Evolutionary conservation across 495 filamentous ascomycete species (phyloP).

Genomic region (Evernia prunastri): DNA sequence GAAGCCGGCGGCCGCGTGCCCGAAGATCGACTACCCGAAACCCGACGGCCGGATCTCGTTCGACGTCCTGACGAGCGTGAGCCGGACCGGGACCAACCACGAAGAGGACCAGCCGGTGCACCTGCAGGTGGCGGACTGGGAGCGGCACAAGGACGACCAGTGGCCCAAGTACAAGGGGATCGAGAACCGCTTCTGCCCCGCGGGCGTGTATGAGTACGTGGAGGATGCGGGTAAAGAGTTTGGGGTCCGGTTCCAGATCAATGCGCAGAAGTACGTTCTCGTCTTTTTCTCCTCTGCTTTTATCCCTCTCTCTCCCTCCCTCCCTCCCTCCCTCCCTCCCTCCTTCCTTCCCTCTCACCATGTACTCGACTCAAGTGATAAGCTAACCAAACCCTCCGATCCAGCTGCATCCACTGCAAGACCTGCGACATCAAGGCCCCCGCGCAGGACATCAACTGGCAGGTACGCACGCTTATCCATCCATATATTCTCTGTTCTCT

Average conservation of each 20-base stretch:
- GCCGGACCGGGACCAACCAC: slow-evolving; percentile 93
- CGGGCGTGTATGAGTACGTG: slow-evolving; percentile 96
- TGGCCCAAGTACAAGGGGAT: slow-evolving; percentile 87
- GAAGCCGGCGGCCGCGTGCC: slow-evolving; percentile 66
- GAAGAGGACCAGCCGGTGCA: slow-evolving; percentile 98
- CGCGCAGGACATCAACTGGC: slow-evolving; percentile 94
- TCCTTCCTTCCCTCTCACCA: background rate
- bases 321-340: slow-evolving; percentile 1
- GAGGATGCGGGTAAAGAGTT: slow-evolving; percentile 77
- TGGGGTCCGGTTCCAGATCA: slow-evolving; percentile 95
- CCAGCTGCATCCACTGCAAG: slow-evolving; percentile 97
- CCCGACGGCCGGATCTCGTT: slow-evolving; percentile 91
- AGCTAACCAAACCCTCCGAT: too few species aligned
- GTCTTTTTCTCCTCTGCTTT: slow-evolving; percentile 4
- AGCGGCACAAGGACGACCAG: slow-evolving; percentile 71
- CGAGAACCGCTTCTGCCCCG: slow-evolving; percentile 99
- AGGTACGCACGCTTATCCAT: too few species aligned
- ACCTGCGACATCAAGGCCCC: slow-evolving; percentile 99
- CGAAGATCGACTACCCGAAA: slow-evolving; percentile 62
- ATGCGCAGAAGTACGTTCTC: slow-evolving; percentile 82
- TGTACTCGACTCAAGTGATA: too few species aligned
- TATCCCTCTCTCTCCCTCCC: background rate
- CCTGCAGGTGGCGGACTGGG: slow-evolving; percentile 90
- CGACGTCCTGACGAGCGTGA: slow-evolving; percentile 91
- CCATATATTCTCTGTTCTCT: too few species aligned